These are phyloP conservation scores for Podospora pseudocomata DNA, from an alignment of 495 filamentous ascomycete genomes.

Conservation along the genomic window DNA sequence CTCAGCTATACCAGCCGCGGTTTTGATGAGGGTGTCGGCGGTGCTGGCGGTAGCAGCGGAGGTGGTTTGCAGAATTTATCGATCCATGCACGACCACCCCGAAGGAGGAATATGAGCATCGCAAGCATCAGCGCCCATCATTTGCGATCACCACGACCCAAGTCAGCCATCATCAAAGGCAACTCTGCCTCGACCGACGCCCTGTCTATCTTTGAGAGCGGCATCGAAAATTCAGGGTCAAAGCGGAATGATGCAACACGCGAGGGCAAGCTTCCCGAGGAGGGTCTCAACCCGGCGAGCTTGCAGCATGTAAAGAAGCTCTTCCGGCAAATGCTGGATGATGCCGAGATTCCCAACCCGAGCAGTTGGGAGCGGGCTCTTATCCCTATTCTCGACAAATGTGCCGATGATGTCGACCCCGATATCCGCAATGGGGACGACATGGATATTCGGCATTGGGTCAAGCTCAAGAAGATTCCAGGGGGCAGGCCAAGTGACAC, in stretches of 20 bases:
- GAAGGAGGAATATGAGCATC: conserved; percentile 74
- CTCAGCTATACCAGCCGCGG: conserved; percentile 58
- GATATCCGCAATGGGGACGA: conserved; percentile 84
- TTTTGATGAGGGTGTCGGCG: conserved; percentile 34
- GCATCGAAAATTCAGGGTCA: conserved; percentile 39
- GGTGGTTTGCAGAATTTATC: conserved; percentile 37
- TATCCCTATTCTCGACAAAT: conserved; percentile 84
- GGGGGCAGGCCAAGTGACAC: conserved; percentile 89
- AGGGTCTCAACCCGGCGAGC: conserved; percentile 83
- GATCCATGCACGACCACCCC: conserved; percentile 55
- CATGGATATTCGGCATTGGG: conserved; percentile 97
- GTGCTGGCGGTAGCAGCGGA: neutral
- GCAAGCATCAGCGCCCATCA: conserved; percentile 63
- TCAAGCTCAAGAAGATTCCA: conserved; percentile 94
- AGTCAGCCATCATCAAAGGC: conserved; percentile 41
- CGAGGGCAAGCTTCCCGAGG: conserved; percentile 65
- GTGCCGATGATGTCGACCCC: conserved; percentile 91
- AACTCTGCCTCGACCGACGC: conserved; percentile 42
- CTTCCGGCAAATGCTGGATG: conserved; percentile 74
- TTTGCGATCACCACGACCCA: conserved; percentile 63
- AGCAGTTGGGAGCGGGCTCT: conserved; percentile 86
- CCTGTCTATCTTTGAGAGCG: conserved; percentile 37
- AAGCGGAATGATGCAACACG: conserved; percentile 83
- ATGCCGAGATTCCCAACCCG: conserved; percentile 66
- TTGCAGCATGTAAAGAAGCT: conserved; percentile 83